Conservation (phyloP, 768 basidiomycete genomes). For the Psilocybe tampanensis region DNA sequence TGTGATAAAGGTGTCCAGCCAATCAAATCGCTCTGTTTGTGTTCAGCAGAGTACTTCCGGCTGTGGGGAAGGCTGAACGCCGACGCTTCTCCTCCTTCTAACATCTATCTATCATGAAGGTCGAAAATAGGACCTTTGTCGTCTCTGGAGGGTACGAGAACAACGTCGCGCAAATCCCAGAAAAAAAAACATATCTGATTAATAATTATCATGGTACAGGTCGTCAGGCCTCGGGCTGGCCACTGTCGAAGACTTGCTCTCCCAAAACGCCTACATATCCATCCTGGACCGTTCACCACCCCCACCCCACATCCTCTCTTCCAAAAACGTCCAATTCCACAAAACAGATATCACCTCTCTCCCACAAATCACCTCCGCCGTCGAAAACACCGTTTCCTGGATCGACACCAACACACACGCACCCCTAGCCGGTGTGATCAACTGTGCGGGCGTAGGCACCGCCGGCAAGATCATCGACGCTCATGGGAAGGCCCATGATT, state of each 20-base stretch:
- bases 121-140: slow-evolving; percentile 54
- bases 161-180: neutral
- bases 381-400: slow-evolving; percentile 43
- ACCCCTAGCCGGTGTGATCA: slow-evolving; percentile 59
- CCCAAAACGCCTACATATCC: slow-evolving; percentile 47
- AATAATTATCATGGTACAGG: slow-evolving; percentile 27
- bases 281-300: slow-evolving; percentile 52
- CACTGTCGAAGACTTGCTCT: slow-evolving; percentile 47
- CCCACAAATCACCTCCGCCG: slow-evolving; percentile 37
- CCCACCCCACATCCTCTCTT: slow-evolving; percentile 23
- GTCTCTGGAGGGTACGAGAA: slow-evolving; percentile 55
- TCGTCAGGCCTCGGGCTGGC: slow-evolving; percentile 62
- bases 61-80: neutral
- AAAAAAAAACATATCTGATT: too few species aligned
- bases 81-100: neutral
- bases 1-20: slow-evolving; percentile 17
- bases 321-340: slow-evolving; percentile 37
- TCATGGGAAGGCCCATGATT: slow-evolving; percentile 45
- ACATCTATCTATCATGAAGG: slow-evolving; percentile 38
- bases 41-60: slow-evolving; percentile 3
- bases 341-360: slow-evolving; percentile 43
- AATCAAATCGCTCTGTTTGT: slow-evolving; percentile 18
- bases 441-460: slow-evolving; percentile 58
- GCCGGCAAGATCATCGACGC: slow-evolving; percentile 48
- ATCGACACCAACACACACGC: slow-evolving; percentile 40